Evolutionary conservation across 352 stramenopile genomes (phyloP).

Genomic region (Globisporangium middletonii): DNA sequence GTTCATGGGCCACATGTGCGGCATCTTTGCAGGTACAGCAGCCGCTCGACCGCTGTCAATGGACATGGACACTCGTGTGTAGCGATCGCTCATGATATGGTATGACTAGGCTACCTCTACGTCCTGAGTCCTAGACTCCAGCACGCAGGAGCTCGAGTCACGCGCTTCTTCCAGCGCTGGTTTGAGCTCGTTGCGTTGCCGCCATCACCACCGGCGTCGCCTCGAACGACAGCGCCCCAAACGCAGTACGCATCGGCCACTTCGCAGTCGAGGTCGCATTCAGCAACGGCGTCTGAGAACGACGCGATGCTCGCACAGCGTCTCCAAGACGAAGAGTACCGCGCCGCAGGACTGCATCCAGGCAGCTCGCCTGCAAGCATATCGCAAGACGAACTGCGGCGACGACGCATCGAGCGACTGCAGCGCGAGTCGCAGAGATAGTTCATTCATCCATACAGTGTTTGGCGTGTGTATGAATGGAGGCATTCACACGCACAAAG

Average conservation of each 20-base stretch:
- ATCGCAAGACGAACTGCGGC: conserved; percentile 22
- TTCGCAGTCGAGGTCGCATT: not conserved
- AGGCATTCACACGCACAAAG: too few relatives aligned
- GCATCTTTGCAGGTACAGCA: conserved; percentile 67
- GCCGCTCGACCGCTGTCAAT: too few relatives aligned
- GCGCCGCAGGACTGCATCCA: not conserved
- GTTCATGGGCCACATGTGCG: conserved; percentile 82
- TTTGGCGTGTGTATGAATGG: not conserved
- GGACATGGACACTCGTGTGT: too few relatives aligned
- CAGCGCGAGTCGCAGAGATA: conserved; percentile 2
- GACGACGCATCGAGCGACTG: conserved; percentile 22
- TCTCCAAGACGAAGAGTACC: conserved; percentile 24
- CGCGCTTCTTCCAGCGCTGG: not conserved
- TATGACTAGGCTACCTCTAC: conserved; percentile 13
- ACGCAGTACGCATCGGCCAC: not conserved
- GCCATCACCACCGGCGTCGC: not conserved
- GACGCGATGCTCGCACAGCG: conserved; percentile 19
- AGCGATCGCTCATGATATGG: not conserved
- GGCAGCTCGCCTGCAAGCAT: conserved; percentile 1
- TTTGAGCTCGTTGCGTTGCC: not conserved
- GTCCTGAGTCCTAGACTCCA: conserved; percentile 8
- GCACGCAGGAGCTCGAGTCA: not conserved
- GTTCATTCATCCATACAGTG: too few relatives aligned
- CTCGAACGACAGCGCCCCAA: not conserved
- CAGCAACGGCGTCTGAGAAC: not conserved